Base-by-base conservation (phyloP, 2,329 filamentous ascomycete genomes). In the Beauveria sp. region DNA sequence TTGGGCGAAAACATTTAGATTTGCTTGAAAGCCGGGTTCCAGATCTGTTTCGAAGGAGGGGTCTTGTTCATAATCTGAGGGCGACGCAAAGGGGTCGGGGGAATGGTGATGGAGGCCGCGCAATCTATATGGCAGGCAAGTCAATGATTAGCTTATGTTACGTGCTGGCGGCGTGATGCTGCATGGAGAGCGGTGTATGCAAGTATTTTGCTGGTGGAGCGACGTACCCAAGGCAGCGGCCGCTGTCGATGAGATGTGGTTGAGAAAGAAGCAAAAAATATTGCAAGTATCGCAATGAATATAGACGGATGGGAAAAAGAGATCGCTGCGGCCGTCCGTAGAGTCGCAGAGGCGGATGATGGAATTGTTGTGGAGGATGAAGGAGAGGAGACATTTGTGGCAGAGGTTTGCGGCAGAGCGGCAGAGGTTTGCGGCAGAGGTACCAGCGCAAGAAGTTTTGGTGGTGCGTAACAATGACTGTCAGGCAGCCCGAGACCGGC, bases 1-100 rank as follows among this genome's bases (percentile, higher is more conserved):
- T 67, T 79, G 74, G 65, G 65, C 56, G 54, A 56, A 56, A 28
- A 40, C 58, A 28, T 48, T 61, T 55, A 55, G 59, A 61, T 61
- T 61, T 61, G 58, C 58, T 60, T 60, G 50, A 60, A 60, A 60
- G 58, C 58, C 58, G 58, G 58, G 50, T 60, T 60, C 58, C 58
- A 60, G 58, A 60, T 60, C 50, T 54, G 50, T 60, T 60, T 60
- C 50, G 58, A 60, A 14, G 58, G 58, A 55, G 58, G 58, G 58
- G 58, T 60, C 58, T 61, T 61, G 59, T 61, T 61, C 52, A 61
- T 55, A 56, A 61, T 61, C 44, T 61, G 59, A 44, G 53, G 51
- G 58, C 41, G 58, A 55, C 59, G 46, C 59, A 50, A 50, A 56
- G 34, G 44, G 59, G 52, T 50, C 52, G 51, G 37, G 34, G 53